Evolutionary conservation across 2,329 filamentous ascomycete genomes (phyloP).

Genomic region (Chaetomiaceae sp.): DNA sequence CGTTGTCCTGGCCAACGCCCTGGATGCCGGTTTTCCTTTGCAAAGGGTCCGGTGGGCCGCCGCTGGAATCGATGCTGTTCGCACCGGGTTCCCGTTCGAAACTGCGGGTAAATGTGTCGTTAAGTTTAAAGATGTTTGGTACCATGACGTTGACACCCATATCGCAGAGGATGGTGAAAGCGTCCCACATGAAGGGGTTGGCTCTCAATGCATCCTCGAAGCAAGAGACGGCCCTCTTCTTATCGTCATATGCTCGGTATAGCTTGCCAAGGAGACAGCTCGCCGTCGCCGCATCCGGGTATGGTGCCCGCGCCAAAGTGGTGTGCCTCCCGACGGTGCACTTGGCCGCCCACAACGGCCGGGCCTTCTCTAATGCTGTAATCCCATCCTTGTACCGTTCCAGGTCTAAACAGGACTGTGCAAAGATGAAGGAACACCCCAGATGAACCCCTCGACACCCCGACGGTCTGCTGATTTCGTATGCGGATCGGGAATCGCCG

Average conservation of each 20-base stretch:
- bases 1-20: constrained; percentile 36
- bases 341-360: constrained; percentile 68
- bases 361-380: constrained; percentile 75
- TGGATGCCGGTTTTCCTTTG: constrained; percentile 41
- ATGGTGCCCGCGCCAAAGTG: constrained; percentile 65
- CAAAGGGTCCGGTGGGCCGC: constrained; percentile 38
- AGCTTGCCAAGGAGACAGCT: constrained; percentile 82
- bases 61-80: constrained; percentile 36
- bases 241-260: constrained; percentile 75
- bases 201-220: constrained; percentile 85
- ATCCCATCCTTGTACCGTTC: constrained; percentile 79
- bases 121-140: constrained; percentile 80
- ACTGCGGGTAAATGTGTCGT: constrained; percentile 47
- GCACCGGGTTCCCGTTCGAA: constrained; percentile 40
- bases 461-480: constrained; percentile 70
- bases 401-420: constrained; percentile 77
- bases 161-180: constrained; percentile 83
- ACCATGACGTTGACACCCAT: constrained; percentile 77
- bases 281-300: constrained; percentile 81
- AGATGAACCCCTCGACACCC: constrained; percentile 70
- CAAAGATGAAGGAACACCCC: constrained; percentile 87
- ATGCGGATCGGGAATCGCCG: constrained; percentile 79
- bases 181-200: constrained; percentile 98
- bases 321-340: constrained; percentile 80
- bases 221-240: constrained; percentile 75